These are phyloP conservation scores for Lactarius sp. DNA, from an alignment of 768 basidiomycete genomes.

Conservation along the genomic window DNA sequence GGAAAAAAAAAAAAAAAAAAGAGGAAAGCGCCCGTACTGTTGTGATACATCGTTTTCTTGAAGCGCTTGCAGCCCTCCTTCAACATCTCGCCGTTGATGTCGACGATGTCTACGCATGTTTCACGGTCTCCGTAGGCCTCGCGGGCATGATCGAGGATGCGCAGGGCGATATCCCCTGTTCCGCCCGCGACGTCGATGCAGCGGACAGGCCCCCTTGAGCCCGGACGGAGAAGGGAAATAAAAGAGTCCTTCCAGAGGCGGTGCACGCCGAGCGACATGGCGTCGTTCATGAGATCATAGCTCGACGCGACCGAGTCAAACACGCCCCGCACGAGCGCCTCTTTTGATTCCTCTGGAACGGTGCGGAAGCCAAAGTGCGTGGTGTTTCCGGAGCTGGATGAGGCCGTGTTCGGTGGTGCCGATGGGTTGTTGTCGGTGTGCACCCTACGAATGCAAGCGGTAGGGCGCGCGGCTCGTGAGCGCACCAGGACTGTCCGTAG, in stretches of 20 bases:
- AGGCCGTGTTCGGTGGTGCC: constrained; percentile 5
- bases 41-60: constrained; percentile 97
- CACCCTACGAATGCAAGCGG: constrained; percentile 19
- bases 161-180: constrained; percentile 94
- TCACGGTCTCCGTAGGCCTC: constrained; percentile 89
- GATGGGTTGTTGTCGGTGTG: constrained; percentile 8
- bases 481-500: constrained; percentile 7
- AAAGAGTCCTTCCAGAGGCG: constrained; percentile 95
- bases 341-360: constrained; percentile 82
- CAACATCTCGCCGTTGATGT: constrained; percentile 95
- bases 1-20: neutral
- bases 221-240: constrained; percentile 69
- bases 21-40: constrained; percentile 52
- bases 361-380: constrained; percentile 93
- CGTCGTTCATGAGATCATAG: constrained; percentile 99
- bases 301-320: constrained; percentile 93
- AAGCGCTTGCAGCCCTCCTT: constrained; percentile 86
- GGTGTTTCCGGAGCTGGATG: constrained; percentile 35
- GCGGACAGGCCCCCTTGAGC: constrained; percentile 63
- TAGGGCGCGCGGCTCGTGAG: neutral
- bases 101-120: constrained; percentile 82
- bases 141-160: constrained; percentile 86
- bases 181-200: constrained; percentile 98
- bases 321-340: constrained; percentile 84
- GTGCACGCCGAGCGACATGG: constrained; percentile 95